Base-by-base conservation (phyloP, 805 yeast species). In the Starmerella kuoi region DNA sequence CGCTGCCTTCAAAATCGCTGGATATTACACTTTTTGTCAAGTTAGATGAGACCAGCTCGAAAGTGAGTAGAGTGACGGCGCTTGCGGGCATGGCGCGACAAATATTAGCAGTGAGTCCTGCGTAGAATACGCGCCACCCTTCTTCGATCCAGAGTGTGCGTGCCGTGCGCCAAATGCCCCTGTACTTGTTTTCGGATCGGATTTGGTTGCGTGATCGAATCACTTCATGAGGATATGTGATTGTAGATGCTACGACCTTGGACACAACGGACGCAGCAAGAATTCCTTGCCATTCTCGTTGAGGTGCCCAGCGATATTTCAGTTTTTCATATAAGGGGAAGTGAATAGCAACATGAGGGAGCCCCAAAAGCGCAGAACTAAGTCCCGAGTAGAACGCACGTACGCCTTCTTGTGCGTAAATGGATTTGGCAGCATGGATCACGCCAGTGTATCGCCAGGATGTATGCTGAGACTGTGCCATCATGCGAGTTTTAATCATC, bases 141-240 rank as follows among this genome's bases (percentile, higher is more conserved):
- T 87, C 95, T 41, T 69, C 74, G 45, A 56, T 50, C 55, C 69
- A 73, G 36, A 80, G 69, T 15, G 54, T 57, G 36, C 51, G 45
- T 18, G 56, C 54, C n/a, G 68, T 63, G 21, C 52, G 52, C 31
- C 61, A 23, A 30, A 65, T 54, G 31, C 67, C 67, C 18, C 55
- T 46, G 45, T 59, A 62, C 45, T 55, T 52, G 36, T 31, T 28
- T 21, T 41, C 46, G 17, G 39, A 43, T 21, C 36, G 30, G 49
- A 82, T 73, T 63, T 88, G 98, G 73, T 86, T 72, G 54, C 97
- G 70, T 11, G 97, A 87, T 53, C 98, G 71, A 37, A 91, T 67
- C 25, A 88, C 87, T 60, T 88, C 98, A 63, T 88, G 98, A 2
- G 98, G 97, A 58, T 88, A 88, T 0, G 97, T 88, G 40, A 84